These are phyloP conservation scores for Metschnikowia picachoensis DNA, from an alignment of 805 yeast genomes.

Conservation along the genomic window DNA sequence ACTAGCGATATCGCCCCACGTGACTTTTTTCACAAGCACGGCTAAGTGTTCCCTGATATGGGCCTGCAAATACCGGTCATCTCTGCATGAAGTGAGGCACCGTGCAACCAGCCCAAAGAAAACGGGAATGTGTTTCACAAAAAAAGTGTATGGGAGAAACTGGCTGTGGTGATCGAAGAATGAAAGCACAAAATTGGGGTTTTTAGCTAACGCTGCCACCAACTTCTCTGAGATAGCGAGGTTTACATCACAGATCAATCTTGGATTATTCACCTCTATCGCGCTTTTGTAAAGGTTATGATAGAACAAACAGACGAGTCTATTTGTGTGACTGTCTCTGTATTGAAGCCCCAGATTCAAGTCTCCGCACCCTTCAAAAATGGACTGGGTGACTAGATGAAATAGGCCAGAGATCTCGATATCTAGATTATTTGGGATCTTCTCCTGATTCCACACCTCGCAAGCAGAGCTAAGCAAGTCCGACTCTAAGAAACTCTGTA, in stretches of 20 bases:
- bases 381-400: constrained; percentile 9
- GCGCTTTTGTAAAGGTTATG: constrained; percentile 8
- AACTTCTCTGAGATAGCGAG: constrained; percentile 7
- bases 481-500: constrained; percentile 11
- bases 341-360: constrained; percentile 9
- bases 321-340: constrained; percentile 9
- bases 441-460: constrained; percentile 9
- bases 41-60: constrained; percentile 2
- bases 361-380: constrained; percentile 9
- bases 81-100: constrained; percentile 5
- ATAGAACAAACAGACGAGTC: constrained; percentile 9
- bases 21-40: background rate
- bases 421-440: constrained; percentile 2
- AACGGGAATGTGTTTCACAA: constrained; percentile 4
- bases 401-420: constrained; percentile 10
- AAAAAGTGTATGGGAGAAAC: constrained; percentile 8
- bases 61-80: constrained; percentile 5
- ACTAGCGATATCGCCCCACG: constrained; percentile 6
- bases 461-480: constrained; percentile 13
- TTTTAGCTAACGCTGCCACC: constrained; percentile 2
- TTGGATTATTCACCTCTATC: background rate
- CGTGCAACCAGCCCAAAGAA: constrained; percentile 7
- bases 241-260: constrained; percentile 3
- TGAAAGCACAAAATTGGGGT: constrained; percentile 6
- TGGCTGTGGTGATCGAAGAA: constrained; percentile 7